These are phyloP conservation scores for Saitozyma sp. DNA, from an alignment of 768 basidiomycete species.

Conservation along the genomic window DNA sequence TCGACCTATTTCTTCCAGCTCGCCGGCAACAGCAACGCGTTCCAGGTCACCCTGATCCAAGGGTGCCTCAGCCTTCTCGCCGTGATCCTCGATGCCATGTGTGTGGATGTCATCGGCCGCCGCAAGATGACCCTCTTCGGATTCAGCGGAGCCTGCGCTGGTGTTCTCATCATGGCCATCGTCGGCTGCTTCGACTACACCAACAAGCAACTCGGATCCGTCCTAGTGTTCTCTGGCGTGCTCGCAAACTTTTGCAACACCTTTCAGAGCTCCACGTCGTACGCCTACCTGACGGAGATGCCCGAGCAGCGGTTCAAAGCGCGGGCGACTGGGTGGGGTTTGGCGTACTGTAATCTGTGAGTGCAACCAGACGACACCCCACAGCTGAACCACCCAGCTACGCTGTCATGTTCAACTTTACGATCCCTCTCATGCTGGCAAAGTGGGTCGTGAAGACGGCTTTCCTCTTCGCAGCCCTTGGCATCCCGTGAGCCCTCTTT, in stretches of 20 bases:
- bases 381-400: constrained; percentile 1
- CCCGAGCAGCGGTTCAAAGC: constrained; percentile 17
- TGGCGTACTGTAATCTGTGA: constrained; percentile 23
- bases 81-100: constrained; percentile 11
- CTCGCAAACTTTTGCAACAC: constrained; percentile 28
- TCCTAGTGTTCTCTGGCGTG: constrained; percentile 22
- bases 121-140: constrained; percentile 26
- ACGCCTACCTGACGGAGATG: constrained; percentile 27
- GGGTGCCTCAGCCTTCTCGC: constrained; percentile 2
- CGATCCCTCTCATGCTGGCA: constrained; percentile 25
- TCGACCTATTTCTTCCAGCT: constrained; percentile 30
- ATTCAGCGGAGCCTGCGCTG: constrained; percentile 22
- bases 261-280: constrained; percentile 15
- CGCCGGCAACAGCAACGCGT: constrained; percentile 18
- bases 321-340: constrained; percentile 13
- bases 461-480: constrained; percentile 18
- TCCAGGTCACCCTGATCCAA: constrained; percentile 19
- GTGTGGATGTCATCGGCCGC: constrained; percentile 26
- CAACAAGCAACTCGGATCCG: constrained; percentile 7
- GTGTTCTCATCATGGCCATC: constrained; percentile 15
- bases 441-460: constrained; percentile 19
- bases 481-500: constrained; percentile 16
- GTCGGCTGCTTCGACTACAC: constrained; percentile 25
- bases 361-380: background rate
- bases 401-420: constrained; percentile 19